Evolutionary conservation across 2,329 filamentous ascomycete species (phyloP).

Genomic region (Colletotrichum sp.): DNA sequence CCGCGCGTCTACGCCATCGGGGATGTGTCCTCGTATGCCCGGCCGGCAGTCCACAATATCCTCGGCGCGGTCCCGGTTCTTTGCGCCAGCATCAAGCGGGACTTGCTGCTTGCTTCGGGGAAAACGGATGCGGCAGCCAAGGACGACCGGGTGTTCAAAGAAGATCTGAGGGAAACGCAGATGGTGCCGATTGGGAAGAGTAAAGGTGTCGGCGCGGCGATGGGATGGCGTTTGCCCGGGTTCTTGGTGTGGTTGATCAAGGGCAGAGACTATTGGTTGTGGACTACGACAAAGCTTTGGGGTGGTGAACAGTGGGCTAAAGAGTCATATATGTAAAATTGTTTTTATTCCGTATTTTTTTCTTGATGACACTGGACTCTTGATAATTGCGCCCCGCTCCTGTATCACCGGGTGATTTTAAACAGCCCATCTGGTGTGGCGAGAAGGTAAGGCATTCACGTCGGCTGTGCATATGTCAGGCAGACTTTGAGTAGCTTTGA

Average conservation of each 20-base stretch:
- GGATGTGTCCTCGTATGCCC: slow-evolving; percentile 44
- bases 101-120: slow-evolving; percentile 44
- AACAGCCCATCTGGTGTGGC: too few relatives aligned
- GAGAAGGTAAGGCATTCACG: too few relatives aligned
- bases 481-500: too few relatives aligned
- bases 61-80: slow-evolving; percentile 46
- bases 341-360: too few relatives aligned
- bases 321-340: neutral
- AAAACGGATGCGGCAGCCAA: slow-evolving; percentile 17
- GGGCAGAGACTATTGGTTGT: slow-evolving; percentile 56
- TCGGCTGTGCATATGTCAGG: too few relatives aligned
- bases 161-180: slow-evolving; percentile 49
- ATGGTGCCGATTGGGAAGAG: slow-evolving; percentile 51
- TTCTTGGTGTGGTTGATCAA: slow-evolving; percentile 54
- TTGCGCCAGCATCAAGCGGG: slow-evolving; percentile 52
- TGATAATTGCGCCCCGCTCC: too few relatives aligned
- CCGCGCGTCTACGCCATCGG: slow-evolving; percentile 50
- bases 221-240: slow-evolving; percentile 47
- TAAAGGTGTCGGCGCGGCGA: slow-evolving; percentile 48
- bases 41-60: slow-evolving; percentile 47
- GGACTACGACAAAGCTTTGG: slow-evolving; percentile 53
- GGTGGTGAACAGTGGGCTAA: slow-evolving; percentile 56
- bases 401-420: too few relatives aligned
- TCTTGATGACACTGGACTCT: too few relatives aligned
- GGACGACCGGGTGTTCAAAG: slow-evolving; percentile 39